Evolutionary conservation across 2,329 filamentous ascomycete genomes (phyloP).

Genomic region (Colletotrichum sojae): DNA sequence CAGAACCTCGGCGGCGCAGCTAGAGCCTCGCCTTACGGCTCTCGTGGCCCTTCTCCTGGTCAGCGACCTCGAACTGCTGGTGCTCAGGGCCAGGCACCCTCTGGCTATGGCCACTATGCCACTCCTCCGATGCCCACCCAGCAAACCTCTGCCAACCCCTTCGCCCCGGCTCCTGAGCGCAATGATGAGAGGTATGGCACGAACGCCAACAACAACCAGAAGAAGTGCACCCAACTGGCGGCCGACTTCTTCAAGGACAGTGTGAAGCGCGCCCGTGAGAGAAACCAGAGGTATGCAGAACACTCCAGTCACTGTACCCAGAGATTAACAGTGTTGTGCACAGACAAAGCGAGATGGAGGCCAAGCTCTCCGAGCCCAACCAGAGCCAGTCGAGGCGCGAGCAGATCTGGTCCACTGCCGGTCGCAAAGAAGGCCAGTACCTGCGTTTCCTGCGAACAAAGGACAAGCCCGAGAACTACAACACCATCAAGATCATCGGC

Average conservation of each 20-base stretch:
- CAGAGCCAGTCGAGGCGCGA: conserved; percentile 83
- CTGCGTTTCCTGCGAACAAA: conserved; percentile 94
- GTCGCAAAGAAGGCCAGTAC: conserved; percentile 92
- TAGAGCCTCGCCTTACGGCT: conserved; percentile 78
- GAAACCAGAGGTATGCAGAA: conserved; percentile 87
- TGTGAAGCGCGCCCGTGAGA: conserved; percentile 93
- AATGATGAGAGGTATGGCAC: conserved; percentile 85
- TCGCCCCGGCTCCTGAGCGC: conserved; percentile 84
- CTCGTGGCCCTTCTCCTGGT: conserved; percentile 76
- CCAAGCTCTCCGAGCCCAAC: conserved; percentile 83
- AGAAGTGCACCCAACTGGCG: conserved; percentile 79
- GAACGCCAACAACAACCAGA: conserved; percentile 78
- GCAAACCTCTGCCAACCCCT: conserved; percentile 76
- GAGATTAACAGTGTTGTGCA: conserved; percentile 1
- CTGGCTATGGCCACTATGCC: conserved; percentile 76
- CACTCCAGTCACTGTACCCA: not conserved
- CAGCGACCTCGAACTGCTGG: conserved; percentile 90
- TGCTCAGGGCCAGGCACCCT: conserved; percentile 70
- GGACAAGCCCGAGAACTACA: conserved; percentile 94
- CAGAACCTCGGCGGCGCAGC: conserved; percentile 88
- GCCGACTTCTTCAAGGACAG: conserved; percentile 99
- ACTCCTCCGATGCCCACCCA: conserved; percentile 76
- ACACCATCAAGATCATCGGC: conserved; percentile 96
- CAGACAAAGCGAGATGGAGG: conserved; percentile 93
- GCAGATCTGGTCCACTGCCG: conserved; percentile 86